phyloP scores from a whole-genome alignment of 306 rosid genomes.

The Abrus precatorius region DNA sequence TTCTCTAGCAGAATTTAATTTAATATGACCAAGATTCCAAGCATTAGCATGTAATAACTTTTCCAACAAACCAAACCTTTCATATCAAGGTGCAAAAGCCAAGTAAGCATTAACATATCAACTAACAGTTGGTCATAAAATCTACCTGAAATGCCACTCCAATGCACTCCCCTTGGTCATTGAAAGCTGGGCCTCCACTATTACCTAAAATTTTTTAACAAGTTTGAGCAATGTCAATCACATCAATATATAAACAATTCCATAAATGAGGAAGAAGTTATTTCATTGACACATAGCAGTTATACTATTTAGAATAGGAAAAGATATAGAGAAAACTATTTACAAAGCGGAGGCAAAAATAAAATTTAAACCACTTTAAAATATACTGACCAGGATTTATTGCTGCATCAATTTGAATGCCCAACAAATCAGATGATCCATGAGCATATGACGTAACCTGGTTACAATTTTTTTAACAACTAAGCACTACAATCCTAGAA shows the following conservation, averaged over 20 bases:
- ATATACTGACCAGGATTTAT: constrained; percentile 91
- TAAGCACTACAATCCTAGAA: constrained; percentile 35
- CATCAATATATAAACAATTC: constrained; percentile 32
- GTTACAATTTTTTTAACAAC: constrained; percentile 50
- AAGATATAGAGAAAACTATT: neutral
- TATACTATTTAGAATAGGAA: constrained; percentile 18
- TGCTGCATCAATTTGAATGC: constrained; percentile 99
- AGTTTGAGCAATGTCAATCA: constrained; percentile 55
- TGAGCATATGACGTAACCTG: constrained; percentile 98
- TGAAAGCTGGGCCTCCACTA: constrained; percentile 99
- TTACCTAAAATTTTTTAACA: constrained; percentile 83
- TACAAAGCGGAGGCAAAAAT: constrained; percentile 8
- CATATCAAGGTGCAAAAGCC: constrained; percentile 24
- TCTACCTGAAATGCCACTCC: constrained; percentile 99
- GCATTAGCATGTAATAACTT: neutral
- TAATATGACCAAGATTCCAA: constrained; percentile 34
- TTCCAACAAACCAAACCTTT: neutral
- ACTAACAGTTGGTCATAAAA: constrained; percentile 52
- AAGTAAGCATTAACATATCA: constrained; percentile 34
- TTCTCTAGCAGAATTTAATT: constrained; percentile 16
- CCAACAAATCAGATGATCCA: constrained; percentile 95
- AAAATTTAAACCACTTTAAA: constrained; percentile 37
- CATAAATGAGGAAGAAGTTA: constrained; percentile 7
- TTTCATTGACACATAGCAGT: neutral
- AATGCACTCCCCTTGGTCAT: constrained; percentile 95